Base-by-base conservation (phyloP, 1,284 basidiomycete species). In the Fistulina hepatica region DNA sequence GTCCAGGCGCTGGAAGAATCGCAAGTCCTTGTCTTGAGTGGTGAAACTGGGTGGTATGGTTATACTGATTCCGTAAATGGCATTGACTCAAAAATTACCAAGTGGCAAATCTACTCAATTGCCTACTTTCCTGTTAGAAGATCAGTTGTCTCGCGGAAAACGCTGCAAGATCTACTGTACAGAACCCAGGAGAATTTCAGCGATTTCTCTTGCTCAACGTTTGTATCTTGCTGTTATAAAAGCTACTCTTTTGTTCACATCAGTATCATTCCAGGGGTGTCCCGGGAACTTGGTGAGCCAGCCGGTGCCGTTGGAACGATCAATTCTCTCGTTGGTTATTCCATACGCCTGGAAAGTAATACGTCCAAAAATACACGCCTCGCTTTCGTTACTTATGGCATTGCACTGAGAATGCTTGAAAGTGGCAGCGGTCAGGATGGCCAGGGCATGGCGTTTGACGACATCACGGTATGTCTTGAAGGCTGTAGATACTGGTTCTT, bases 101-200 rank as follows among this genome's bases (percentile, higher is more conserved):
- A 91, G 92, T 52, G 95, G 94, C 11, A 99, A 99, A 63, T 97
- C 93, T 2, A 98, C 95, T 0, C 95, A 98, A 63, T 75, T 98
- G 3, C 95, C 95, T 1, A 73, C 88, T 0, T 98, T 91, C 63
- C 85, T 98, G 43, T 70, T 99, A 7, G 95, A 99, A 57, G 78
- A 95, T 53, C 80, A 88, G 37, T 72, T 97, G 12, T 73, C 80
- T 5, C 72, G 72, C 41, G 94, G 93, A 13, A 73, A 72, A 48
- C 71, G 77, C 35, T 97, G 92, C 66, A 94, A 85, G 58, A 89
- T 99, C 48, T 91, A 81, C 52, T 95, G 93, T 47, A 97, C 94
- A 3, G 94, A 99, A 52, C 95, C 95, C 1, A 73, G 95, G 19
- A 79, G 94, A 40, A 99, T 99, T 50, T 95, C 92, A 40, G 94